Conservation (phyloP, 2,329 filamentous ascomycete genomes). For the Ampelomyces quisqualis region DNA sequence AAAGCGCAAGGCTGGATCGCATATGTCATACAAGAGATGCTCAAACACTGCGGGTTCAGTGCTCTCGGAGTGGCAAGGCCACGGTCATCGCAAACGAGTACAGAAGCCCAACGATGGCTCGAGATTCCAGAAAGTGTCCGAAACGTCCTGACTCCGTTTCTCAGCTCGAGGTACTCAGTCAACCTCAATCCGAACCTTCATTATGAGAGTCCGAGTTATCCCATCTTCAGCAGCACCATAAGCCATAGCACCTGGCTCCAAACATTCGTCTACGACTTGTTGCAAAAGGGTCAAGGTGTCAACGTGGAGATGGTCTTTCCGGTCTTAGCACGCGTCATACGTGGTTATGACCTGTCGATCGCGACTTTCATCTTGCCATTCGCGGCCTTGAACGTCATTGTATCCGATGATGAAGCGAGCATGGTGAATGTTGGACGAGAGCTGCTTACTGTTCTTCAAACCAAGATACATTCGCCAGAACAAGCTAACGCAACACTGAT, state of each 20-base stretch:
- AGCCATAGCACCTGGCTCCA: slow-evolving; percentile 81
- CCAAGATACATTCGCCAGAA: slow-evolving; percentile 55
- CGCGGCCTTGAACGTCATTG: slow-evolving; percentile 76
- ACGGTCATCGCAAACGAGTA: slow-evolving; percentile 55
- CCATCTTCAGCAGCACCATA: slow-evolving; percentile 69
- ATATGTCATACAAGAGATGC: slow-evolving; percentile 89
- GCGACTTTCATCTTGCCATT: slow-evolving; percentile 89
- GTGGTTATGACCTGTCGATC: slow-evolving; percentile 81
- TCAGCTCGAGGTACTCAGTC: slow-evolving; percentile 79
- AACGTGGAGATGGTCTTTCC: slow-evolving; percentile 78
- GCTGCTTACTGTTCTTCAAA: slow-evolving; percentile 70
- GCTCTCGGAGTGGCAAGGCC: slow-evolving; percentile 55
- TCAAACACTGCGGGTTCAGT: slow-evolving; percentile 73
- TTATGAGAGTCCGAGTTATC: slow-evolving; percentile 57
- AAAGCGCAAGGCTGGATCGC: slow-evolving; percentile 87
- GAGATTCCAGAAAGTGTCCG: slow-evolving; percentile 73
- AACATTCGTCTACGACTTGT: slow-evolving; percentile 75
- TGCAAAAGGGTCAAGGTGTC: slow-evolving; percentile 72
- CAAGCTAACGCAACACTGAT: slow-evolving; percentile 71
- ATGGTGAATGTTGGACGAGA: slow-evolving; percentile 69
- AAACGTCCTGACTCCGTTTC: slow-evolving; percentile 82
- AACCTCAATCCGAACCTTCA: slow-evolving; percentile 41
- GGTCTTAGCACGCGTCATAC: slow-evolving; percentile 77
- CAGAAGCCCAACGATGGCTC: slow-evolving; percentile 73
- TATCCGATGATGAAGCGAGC: slow-evolving; percentile 68